A percentile compares a stretch with the other conserved stretches of the same genome.
These are phyloP conservation scores for Ganoderma leucocontextum DNA, from an alignment of 1,284 basidiomycete genomes.

Conservation along the genomic window DNA sequence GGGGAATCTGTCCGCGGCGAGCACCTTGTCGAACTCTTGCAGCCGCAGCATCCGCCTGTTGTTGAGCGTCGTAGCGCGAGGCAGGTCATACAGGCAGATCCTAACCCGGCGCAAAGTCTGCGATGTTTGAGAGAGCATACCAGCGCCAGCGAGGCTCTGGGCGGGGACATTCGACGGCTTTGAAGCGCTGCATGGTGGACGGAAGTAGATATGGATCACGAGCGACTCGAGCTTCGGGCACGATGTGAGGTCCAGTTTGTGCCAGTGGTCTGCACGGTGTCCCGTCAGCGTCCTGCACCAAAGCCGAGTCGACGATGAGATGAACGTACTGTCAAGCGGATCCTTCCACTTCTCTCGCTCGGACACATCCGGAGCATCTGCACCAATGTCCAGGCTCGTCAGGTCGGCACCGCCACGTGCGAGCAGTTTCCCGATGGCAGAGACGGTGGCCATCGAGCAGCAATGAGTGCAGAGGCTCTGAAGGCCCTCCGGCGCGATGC, in stretches of 20 bases:
- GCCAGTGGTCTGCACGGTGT: neutral
- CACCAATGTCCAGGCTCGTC: neutral
- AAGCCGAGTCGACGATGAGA: neutral
- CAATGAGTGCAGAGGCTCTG: too few species aligned
- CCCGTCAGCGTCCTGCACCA: neutral
- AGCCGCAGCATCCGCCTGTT: neutral
- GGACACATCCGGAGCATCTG: neutral
- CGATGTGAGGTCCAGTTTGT: neutral
- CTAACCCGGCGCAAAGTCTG: neutral
- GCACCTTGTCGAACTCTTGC: conserved; percentile 7
- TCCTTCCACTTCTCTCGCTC: neutral
- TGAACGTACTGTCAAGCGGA: neutral
- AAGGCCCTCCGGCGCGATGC: too few species aligned
- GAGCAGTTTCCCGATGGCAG: neutral
- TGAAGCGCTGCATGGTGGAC: neutral
- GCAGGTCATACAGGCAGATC: neutral
- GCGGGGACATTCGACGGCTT: neutral
- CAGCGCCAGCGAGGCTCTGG: neutral
- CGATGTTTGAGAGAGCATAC: neutral
- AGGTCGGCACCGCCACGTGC: neutral
- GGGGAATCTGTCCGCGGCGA: neutral
- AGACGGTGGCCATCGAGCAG: too few species aligned
- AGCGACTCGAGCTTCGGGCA: neutral
- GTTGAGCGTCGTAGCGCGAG: neutral
- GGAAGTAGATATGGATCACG: neutral